Percentiles rank a stretch among this genome's conserved stretches.
These are phyloP conservation scores for Hysterangium stoloniferum DNA, from an alignment of 768 basidiomycete genomes.

Conservation along the genomic window DNA sequence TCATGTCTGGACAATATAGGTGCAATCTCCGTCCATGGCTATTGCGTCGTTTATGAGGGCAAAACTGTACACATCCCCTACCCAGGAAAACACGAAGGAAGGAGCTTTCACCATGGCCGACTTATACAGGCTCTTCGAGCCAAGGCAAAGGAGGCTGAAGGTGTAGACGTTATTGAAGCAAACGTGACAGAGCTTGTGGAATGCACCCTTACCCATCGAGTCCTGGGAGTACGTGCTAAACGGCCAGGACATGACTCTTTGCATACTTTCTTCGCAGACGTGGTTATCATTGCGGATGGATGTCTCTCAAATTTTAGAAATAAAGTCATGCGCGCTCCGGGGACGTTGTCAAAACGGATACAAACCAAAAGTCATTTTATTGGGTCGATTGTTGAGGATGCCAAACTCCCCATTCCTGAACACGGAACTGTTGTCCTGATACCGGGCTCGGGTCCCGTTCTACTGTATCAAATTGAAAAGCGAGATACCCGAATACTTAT, in stretches of 20 bases:
- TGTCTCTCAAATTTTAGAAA: constrained; percentile 90
- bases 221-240: constrained; percentile 63
- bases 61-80: constrained; percentile 85
- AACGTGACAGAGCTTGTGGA: constrained; percentile 73
- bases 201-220: constrained; percentile 39
- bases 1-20: constrained; percentile 80
- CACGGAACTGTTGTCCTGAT: constrained; percentile 83
- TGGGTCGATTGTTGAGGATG: constrained; percentile 77
- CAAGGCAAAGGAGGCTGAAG: constrained; percentile 48
- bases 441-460: constrained; percentile 76
- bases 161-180: constrained; percentile 79
- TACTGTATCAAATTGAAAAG: constrained; percentile 86
- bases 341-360: constrained; percentile 35
- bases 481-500: constrained; percentile 91
- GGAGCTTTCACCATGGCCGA: constrained; percentile 90
- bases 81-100: constrained; percentile 60
- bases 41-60: constrained; percentile 67
- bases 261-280: constrained; percentile 56
- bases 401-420: constrained; percentile 58
- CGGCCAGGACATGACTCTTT: constrained; percentile 32
- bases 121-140: constrained; percentile 76
- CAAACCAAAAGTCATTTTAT: constrained; percentile 71
- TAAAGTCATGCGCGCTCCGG: constrained; percentile 45
- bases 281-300: constrained; percentile 89
- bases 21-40: constrained; percentile 74